These are phyloP conservation scores for Simmondsia chinensis DNA, from an alignment of 148 eudicot species.

Conservation along the genomic window DNA sequence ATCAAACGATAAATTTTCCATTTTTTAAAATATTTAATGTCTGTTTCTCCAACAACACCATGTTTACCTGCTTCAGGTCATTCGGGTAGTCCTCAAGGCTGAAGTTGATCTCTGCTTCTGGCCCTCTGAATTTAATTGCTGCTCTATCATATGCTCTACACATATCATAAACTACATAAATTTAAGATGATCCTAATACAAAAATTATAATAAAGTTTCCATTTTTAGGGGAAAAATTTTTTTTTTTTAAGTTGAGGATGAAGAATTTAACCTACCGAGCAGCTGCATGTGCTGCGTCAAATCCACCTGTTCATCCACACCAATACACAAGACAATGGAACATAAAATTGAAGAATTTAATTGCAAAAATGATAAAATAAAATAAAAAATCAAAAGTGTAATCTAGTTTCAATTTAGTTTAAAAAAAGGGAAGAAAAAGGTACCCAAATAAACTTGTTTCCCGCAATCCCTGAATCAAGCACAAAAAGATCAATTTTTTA, in stretches of 20 bases:
- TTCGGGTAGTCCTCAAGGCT: conserved; percentile 72
- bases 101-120: conserved; percentile 94
- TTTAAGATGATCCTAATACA: too few relatives aligned
- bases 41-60: too few relatives aligned
- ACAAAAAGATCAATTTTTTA: not conserved
- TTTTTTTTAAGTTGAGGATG: conserved; percentile 3
- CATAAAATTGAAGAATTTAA: not conserved
- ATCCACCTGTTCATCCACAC: conserved; percentile 54
- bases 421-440: conserved; percentile 1
- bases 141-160: conserved; percentile 96
- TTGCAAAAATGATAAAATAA: not conserved
- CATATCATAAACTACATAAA: too few relatives aligned
- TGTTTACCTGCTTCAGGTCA: conserved; percentile 76
- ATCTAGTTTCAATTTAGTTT: not conserved
- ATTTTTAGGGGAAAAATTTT: not conserved
- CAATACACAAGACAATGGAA: conserved; percentile 10
- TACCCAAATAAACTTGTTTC: conserved; percentile 96
- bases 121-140: conserved; percentile 93
- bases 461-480: conserved; percentile 88
- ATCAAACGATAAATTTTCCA: too few relatives aligned
- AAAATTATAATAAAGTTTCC: too few relatives aligned
- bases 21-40: too few relatives aligned
- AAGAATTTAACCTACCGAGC: conserved; percentile 58
- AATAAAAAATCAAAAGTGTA: not conserved
- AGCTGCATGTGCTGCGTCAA: conserved; percentile 98